phyloP scores from a whole-genome alignment of 148 eudicot genomes.

The Rhododendron ferrugineum region DNA sequence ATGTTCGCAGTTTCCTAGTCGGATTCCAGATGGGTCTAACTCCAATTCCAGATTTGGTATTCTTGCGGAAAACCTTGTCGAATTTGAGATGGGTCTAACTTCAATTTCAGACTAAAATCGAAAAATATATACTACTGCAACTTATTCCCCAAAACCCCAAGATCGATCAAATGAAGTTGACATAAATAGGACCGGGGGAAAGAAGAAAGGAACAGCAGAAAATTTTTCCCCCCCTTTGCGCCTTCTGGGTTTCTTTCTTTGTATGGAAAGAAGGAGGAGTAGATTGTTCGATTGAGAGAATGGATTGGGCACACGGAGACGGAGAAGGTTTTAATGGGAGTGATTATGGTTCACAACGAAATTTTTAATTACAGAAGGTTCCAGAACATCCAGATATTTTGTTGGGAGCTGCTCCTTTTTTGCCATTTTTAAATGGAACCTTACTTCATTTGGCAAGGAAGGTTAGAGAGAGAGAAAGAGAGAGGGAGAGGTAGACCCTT shows the following conservation, averaged over 20 bases:
- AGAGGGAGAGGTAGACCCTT: too few relatives aligned
- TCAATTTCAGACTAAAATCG: neutral
- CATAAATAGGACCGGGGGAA: neutral
- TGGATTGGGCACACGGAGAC: neutral
- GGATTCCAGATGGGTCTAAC: neutral
- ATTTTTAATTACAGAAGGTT: neutral
- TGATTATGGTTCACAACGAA: neutral
- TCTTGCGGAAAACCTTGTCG: neutral
- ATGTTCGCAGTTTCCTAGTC: neutral
- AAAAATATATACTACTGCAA: neutral
- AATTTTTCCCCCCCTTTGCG: neutral
- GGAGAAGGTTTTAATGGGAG: neutral
- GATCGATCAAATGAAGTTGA: neutral
- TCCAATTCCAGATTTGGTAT: neutral
- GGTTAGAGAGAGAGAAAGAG: neutral
- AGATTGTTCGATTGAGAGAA: slow-evolving; percentile 15
- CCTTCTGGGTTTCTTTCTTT: neutral
- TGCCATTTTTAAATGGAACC: neutral
- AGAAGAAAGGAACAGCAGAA: neutral
- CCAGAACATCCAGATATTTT: neutral
- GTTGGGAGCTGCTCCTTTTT: neutral
- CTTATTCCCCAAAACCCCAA: neutral
- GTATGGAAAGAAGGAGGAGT: slow-evolving; percentile 9
- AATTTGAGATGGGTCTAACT: neutral
- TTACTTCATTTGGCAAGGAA: neutral